Conservation (phyloP, 2,329 filamentous ascomycete species). For the Stachybotrys chartarum region DNA sequence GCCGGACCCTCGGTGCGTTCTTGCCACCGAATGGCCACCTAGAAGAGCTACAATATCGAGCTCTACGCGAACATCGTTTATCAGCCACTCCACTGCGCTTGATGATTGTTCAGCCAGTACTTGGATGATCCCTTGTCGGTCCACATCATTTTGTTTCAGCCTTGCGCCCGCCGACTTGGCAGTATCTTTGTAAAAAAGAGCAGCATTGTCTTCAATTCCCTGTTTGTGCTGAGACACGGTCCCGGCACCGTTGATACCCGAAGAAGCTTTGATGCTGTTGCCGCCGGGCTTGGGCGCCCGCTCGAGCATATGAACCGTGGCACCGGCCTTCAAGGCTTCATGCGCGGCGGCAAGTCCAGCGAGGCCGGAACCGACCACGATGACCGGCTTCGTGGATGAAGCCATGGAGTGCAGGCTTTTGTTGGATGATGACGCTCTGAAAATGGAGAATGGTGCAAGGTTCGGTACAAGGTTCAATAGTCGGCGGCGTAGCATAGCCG, state of each 20-base stretch:
- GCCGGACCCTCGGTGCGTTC: constrained; percentile 42
- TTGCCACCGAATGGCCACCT: constrained; percentile 48
- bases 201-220: constrained; percentile 22
- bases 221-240: constrained; percentile 45
- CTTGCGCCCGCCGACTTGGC: constrained; percentile 45
- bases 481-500: not conserved
- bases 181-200: constrained; percentile 48
- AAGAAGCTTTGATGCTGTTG: constrained; percentile 61
- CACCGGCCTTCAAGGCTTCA: constrained; percentile 43
- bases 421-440: not conserved
- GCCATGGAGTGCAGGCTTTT: not conserved
- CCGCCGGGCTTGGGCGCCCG: constrained; percentile 53
- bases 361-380: constrained; percentile 59
- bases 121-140: constrained; percentile 37
- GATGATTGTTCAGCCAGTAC: constrained; percentile 41
- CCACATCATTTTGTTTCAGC: constrained; percentile 17
- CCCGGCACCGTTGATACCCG: constrained; percentile 56
- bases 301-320: constrained; percentile 51
- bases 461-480: not conserved
- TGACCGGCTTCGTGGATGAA: constrained; percentile 27
- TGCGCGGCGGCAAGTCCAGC: constrained; percentile 55
- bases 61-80: constrained; percentile 49
- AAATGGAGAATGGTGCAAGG: not conserved
- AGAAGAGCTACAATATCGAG: constrained; percentile 50
- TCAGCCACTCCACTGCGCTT: constrained; percentile 48